Evolutionary conservation across 108 stramenopile species (phyloP).

Genomic region (Pseudonitzschia delicatissima): DNA sequence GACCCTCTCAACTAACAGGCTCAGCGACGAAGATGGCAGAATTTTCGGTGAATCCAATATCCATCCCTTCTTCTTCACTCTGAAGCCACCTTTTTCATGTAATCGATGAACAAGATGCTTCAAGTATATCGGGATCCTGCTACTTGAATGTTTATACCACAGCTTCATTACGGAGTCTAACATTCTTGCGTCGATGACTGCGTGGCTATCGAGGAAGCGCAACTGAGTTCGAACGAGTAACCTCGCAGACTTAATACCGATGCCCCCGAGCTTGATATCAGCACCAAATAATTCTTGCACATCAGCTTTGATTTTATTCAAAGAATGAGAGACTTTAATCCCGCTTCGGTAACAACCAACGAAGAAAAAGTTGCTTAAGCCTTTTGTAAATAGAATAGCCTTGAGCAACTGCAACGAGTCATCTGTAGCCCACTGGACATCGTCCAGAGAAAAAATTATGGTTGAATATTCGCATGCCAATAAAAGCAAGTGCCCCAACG

Average conservation of each 20-base stretch:
- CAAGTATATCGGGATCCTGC: slow-evolving; percentile 11
- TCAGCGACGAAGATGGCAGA: slow-evolving; percentile 6
- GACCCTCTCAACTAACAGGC: slow-evolving; percentile 12
- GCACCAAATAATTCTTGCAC: not conserved
- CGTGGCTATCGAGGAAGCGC: not conserved
- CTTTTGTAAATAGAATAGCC: not conserved
- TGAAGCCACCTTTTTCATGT: not conserved
- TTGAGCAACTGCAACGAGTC: slow-evolving; percentile 6
- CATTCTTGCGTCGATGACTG: not conserved
- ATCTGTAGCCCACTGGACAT: slow-evolving; percentile 5
- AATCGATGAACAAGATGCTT: slow-evolving; percentile 5
- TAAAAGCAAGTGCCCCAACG: not conserved
- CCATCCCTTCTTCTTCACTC: not conserved
- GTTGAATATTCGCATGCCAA: not conserved
- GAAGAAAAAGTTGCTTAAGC: slow-evolving; percentile 1
- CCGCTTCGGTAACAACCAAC: slow-evolving; percentile 14
- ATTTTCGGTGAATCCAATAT: not conserved
- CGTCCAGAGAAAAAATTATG: slow-evolving; percentile 1
- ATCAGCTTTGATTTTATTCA: slow-evolving; percentile 12
- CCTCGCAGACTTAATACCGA: not conserved
- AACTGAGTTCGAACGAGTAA: not conserved
- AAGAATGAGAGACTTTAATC: slow-evolving; percentile 5
- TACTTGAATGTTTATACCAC: not conserved
- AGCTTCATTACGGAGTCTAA: not conserved
- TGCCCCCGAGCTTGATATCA: slow-evolving; percentile 12